These are phyloP conservation scores for Ophiostoma quercus DNA, from an alignment of 2,329 filamentous ascomycete species.

Conservation along the genomic window DNA sequence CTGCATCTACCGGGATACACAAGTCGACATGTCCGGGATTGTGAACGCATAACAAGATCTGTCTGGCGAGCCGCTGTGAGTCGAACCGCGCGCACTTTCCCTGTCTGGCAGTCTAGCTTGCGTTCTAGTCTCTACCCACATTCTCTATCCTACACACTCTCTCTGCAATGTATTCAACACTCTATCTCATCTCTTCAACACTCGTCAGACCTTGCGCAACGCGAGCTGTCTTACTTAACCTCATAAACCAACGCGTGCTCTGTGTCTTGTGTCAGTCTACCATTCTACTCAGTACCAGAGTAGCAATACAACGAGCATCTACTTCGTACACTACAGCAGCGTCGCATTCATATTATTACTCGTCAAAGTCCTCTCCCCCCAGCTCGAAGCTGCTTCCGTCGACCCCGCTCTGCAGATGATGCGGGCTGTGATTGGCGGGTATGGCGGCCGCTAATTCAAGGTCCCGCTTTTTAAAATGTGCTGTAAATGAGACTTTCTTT, in stretches of 20 bases:
- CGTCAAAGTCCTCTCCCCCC: conserved; percentile 2
- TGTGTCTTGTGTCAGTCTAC: neutral
- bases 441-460: conserved; percentile 16
- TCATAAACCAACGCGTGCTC: neutral
- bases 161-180: too few relatives aligned
- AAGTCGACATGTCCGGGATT: neutral
- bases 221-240: conserved; percentile 3
- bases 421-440: neutral
- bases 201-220: conserved; percentile 12
- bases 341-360: neutral
- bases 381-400: conserved; percentile 15
- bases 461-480: conserved; percentile 24
- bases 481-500: conserved; percentile 14
- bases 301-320: neutral
- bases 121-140: too few relatives aligned
- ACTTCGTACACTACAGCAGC: neutral
- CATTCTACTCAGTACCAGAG: neutral
- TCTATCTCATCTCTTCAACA: neutral
- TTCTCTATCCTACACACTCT: too few relatives aligned
- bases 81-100: neutral
- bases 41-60: conserved; percentile 2
- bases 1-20: neutral
- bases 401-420: conserved; percentile 9
- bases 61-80: neutral
- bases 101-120: neutral